These are phyloP conservation scores for Lachnellula subtilissima DNA, from an alignment of 2,329 filamentous ascomycete genomes.

Conservation along the genomic window DNA sequence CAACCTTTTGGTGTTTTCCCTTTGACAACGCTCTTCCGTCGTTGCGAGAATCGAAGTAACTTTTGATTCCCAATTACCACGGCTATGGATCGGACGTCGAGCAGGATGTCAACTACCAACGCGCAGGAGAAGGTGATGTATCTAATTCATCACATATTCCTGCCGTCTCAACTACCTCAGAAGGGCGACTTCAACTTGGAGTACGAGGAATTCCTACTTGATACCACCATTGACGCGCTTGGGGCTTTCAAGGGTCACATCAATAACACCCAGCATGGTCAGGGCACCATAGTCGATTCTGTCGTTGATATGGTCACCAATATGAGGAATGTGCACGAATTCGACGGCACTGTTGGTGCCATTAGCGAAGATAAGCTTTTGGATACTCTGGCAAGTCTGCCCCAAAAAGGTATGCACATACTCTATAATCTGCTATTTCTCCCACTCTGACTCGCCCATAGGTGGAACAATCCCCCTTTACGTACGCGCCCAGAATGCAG, in stretches of 20 bases:
- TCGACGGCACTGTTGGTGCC: neutral
- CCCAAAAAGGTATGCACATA: neutral
- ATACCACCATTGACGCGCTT: neutral
- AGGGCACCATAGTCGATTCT: neutral
- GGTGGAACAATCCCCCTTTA: conserved; percentile 29
- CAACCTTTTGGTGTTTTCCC: too few relatives aligned
- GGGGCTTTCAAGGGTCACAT: neutral
- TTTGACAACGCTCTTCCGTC: too few relatives aligned
- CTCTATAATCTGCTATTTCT: neutral
- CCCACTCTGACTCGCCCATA: neutral
- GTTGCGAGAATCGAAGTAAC: too few relatives aligned
- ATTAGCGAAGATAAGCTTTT: conserved; percentile 6
- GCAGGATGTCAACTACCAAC: too few relatives aligned
- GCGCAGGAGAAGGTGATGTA: conserved; percentile 19
- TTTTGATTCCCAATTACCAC: too few relatives aligned
- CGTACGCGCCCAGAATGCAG: conserved; percentile 43
- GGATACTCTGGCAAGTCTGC: conserved; percentile 5
- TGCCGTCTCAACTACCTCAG: conserved; percentile 45
- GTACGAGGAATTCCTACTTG: conserved; percentile 1
- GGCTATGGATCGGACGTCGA: too few relatives aligned
- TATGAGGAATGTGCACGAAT: conserved; percentile 1
- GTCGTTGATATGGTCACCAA: conserved; percentile 2
- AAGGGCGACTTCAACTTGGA: conserved; percentile 22
- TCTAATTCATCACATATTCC: conserved; percentile 43
- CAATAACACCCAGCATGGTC: neutral